Evolutionary conservation across 768 basidiomycete species (phyloP).

Genomic region (Obba rivulosa): DNA sequence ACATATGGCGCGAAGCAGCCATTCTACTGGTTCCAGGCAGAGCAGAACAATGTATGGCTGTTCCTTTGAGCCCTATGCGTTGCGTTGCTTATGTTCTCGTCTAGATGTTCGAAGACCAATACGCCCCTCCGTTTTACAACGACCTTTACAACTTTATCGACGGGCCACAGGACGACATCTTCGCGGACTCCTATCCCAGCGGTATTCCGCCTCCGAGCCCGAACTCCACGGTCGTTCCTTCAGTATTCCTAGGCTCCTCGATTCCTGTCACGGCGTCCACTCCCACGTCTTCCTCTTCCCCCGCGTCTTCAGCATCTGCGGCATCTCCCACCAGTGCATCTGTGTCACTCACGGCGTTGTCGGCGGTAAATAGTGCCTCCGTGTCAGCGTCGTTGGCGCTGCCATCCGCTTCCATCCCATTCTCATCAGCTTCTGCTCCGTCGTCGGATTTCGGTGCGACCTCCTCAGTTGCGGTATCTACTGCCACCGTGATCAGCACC

Average conservation of each 20-base stretch:
- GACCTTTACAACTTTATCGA: slow-evolving; percentile 66
- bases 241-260: slow-evolving; percentile 9
- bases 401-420: not conserved
- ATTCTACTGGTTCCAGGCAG: slow-evolving; percentile 63
- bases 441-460: not conserved
- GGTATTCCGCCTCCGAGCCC: slow-evolving; percentile 21
- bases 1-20: slow-evolving; percentile 70
- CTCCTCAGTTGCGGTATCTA: slow-evolving; percentile 2
- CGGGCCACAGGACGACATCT: slow-evolving; percentile 72
- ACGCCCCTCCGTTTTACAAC: slow-evolving; percentile 62
- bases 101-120: slow-evolving; percentile 61
- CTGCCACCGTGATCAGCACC: slow-evolving; percentile 19
- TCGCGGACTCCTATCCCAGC: slow-evolving; percentile 47
- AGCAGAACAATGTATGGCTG: slow-evolving; percentile 53
- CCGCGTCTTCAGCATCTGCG: not conserved
- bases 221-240: slow-evolving; percentile 22
- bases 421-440: not conserved
- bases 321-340: slow-evolving; percentile 1
- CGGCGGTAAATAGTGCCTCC: not conserved
- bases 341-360: not conserved
- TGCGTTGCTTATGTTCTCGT: not conserved
- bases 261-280: not conserved
- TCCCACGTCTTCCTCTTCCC: slow-evolving; percentile 1
- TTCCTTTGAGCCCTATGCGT: not conserved
- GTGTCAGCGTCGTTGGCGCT: not conserved